Conservation (phyloP, 2,329 filamentous ascomycete genomes). For the Tolypocladium tundrense region DNA sequence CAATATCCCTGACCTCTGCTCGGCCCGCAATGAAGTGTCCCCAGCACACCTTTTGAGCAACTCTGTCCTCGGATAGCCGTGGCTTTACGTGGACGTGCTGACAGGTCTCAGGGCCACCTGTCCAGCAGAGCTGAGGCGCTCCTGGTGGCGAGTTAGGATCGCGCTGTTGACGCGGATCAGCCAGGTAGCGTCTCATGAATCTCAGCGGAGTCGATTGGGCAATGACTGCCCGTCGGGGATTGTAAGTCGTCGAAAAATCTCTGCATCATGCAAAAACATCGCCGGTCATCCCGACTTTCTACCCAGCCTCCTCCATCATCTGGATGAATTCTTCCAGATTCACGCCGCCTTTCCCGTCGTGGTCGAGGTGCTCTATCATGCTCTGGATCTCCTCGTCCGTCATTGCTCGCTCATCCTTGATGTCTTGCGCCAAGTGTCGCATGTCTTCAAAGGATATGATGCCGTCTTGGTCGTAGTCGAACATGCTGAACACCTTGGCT, state of each 20-base stretch:
- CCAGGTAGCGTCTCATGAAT: neutral
- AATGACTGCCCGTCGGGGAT: neutral
- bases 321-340: constrained; percentile 60
- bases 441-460: constrained; percentile 84
- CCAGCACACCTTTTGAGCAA: neutral
- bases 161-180: neutral
- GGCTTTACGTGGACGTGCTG: neutral
- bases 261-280: neutral
- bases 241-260: neutral
- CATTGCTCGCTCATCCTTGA: constrained; percentile 70
- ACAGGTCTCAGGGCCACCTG: neutral
- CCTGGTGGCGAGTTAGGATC: neutral
- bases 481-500: constrained; percentile 80
- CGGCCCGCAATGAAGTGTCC: too few relatives aligned
- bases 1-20: neutral
- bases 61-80: neutral
- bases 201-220: neutral
- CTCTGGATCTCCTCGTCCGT: constrained; percentile 86
- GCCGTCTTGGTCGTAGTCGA: constrained; percentile 87
- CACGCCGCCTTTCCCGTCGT: constrained; percentile 79
- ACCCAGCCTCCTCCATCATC: constrained; percentile 41
- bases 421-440: constrained; percentile 74
- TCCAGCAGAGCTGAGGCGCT: neutral
- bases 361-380: constrained; percentile 98
- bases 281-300: constrained; percentile 3